A percentile compares a stretch with the other conserved stretches of the same genome.
phyloP scores from a whole-genome alignment of 176 grass and related monocot species.

The Cenchrus americanus region DNA sequence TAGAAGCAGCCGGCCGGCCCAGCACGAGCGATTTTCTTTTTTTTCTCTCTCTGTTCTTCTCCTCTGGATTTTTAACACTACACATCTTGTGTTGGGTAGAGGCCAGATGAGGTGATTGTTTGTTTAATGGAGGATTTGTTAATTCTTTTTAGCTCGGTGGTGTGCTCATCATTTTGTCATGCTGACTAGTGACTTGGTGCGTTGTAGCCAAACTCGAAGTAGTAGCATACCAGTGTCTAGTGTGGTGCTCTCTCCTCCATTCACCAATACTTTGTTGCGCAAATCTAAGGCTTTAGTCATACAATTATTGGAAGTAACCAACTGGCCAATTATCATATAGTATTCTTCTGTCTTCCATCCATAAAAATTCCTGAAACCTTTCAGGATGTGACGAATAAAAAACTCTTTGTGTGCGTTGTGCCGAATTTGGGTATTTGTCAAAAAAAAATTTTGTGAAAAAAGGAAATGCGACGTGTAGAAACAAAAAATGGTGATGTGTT shows the following conservation, averaged over 20 bases:
- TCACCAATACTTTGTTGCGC: not conserved
- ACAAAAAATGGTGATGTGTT: not conserved
- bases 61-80: slow-evolving; percentile 40
- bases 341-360: not conserved
- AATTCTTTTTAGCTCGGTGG: slow-evolving; percentile 35
- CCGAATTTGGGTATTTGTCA: not conserved
- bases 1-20: slow-evolving; percentile 44
- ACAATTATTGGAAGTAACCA: not conserved
- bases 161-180: slow-evolving; percentile 32
- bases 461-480: not conserved
- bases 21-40: not conserved
- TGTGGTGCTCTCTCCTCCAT: not conserved
- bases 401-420: too few relatives aligned
- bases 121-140: slow-evolving; percentile 54
- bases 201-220: not conserved
- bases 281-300: not conserved
- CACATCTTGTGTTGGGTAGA: slow-evolving; percentile 30
- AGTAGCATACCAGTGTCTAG: not conserved
- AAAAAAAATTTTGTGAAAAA: too few relatives aligned
- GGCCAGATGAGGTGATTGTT: slow-evolving; percentile 20
- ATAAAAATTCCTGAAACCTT: not conserved
- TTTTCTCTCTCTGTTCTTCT: slow-evolving; percentile 9
- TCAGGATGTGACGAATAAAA: too few relatives aligned
- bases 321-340: not conserved
- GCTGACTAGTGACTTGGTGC: slow-evolving; percentile 9